Conservation (phyloP, 2,329 filamentous ascomycete species). For the Teratosphaeria viscida region DNA sequence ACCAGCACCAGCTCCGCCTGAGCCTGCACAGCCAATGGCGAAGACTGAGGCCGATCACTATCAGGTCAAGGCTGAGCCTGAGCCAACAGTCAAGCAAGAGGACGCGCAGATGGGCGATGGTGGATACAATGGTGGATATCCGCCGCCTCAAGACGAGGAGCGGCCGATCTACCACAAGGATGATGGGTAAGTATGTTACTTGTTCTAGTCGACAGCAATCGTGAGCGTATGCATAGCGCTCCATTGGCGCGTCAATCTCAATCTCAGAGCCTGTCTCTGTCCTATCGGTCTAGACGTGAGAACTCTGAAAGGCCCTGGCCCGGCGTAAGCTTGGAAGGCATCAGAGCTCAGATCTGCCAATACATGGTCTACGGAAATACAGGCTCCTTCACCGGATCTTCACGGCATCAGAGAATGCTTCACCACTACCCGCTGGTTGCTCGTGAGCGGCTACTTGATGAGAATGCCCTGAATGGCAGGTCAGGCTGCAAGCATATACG, state of each 20-base stretch:
- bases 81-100: neutral
- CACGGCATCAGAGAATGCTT: neutral
- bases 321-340: neutral
- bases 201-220: constrained; percentile 1
- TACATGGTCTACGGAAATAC: neutral
- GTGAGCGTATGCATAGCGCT: constrained; percentile 1
- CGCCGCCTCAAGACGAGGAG: constrained; percentile 31
- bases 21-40: constrained; percentile 5
- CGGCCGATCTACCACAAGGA: constrained; percentile 66
- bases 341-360: neutral
- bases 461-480: neutral
- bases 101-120: constrained; percentile 1
- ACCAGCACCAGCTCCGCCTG: constrained; percentile 21
- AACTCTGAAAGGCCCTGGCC: neutral
- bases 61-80: constrained; percentile 22
- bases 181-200: constrained; percentile 63
- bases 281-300: neutral
- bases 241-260: neutral
- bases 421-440: neutral
- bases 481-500: neutral
- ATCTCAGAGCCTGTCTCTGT: neutral
- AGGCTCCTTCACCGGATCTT: neutral
- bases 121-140: constrained; percentile 4
- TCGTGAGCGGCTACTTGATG: neutral
- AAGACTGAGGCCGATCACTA: constrained; percentile 11